A percentile compares a stretch with the other conserved stretches of the same genome.
Conservation (phyloP, 2,329 filamentous ascomycete genomes). For the Lachnellula arida region DNA sequence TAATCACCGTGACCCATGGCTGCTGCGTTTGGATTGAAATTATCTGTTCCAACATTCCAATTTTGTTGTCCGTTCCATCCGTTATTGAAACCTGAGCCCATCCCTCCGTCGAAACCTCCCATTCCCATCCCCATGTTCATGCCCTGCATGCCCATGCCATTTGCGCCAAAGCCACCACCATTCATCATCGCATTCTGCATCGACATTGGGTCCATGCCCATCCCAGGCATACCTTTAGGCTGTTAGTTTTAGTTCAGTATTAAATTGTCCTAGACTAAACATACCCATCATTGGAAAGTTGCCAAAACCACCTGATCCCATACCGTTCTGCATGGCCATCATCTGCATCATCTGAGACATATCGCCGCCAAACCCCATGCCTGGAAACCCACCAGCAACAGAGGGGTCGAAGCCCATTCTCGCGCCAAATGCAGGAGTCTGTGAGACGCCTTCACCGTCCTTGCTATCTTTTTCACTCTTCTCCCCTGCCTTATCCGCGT, state of each 20-base stretch:
- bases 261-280: conserved; percentile 35
- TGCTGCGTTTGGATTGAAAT: conserved; percentile 80
- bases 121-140: conserved; percentile 70
- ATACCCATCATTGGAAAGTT: conserved; percentile 82
- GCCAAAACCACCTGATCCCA: conserved; percentile 51
- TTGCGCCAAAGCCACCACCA: conserved; percentile 65
- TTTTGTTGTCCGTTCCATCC: conserved; percentile 77
- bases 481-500: conserved; percentile 8
- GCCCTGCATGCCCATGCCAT: conserved; percentile 77
- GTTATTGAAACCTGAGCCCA: conserved; percentile 61
- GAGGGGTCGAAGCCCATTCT: conserved; percentile 41
- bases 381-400: conserved; percentile 29
- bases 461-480: conserved; percentile 10
- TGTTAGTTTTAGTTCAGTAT: conserved; percentile 10
- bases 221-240: conserved; percentile 64
- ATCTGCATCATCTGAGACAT: conserved; percentile 75
- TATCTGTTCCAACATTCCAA: conserved; percentile 82
- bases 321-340: conserved; percentile 71
- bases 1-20: conserved; percentile 77
- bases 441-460: conserved; percentile 14
- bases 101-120: conserved; percentile 62
- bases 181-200: conserved; percentile 78
- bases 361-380: conserved; percentile 51
- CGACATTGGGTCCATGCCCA: conserved; percentile 78
- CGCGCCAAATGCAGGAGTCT: conserved; percentile 26